Evolutionary conservation across 108 stramenopile genomes (phyloP).

Genomic region (Schizochytrium sp.): DNA sequence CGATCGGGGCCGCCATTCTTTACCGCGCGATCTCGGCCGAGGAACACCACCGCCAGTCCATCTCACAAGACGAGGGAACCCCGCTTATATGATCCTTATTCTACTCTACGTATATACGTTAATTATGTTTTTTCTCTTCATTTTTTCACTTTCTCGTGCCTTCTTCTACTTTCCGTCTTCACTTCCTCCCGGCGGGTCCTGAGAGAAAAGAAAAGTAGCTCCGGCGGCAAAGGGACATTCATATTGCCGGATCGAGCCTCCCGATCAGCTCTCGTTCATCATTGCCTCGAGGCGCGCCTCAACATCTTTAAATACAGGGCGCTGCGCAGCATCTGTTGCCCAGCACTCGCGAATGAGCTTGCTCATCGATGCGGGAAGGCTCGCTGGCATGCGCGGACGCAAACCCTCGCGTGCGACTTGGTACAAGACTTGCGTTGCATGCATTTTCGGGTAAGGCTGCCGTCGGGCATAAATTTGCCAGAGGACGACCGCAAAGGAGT

Average conservation of each 20-base stretch:
- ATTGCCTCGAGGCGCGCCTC: not conserved
- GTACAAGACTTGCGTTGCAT: constrained; percentile 11
- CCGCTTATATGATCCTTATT: not conserved
- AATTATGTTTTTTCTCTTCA: too few relatives aligned
- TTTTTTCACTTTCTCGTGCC: too few relatives aligned
- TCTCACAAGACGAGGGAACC: not conserved
- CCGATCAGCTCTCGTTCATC: not conserved
- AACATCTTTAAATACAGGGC: constrained; percentile 25
- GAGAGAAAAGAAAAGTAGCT: too few relatives aligned
- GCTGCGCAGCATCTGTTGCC: constrained; percentile 14
- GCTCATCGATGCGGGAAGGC: not conserved
- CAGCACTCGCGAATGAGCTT: constrained; percentile 29
- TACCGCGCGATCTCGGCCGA: not conserved
- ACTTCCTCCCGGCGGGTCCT: too few relatives aligned
- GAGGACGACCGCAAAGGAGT: constrained; percentile 36
- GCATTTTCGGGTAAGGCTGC: constrained; percentile 26
- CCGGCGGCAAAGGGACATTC: too few relatives aligned
- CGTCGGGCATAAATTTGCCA: constrained; percentile 37
- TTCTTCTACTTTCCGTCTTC: too few relatives aligned
- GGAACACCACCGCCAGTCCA: not conserved
- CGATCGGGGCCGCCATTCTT: not conserved
- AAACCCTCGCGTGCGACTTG: constrained; percentile 23
- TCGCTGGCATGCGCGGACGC: not conserved
- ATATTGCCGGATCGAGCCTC: too few relatives aligned
- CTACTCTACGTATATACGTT: too few relatives aligned